A percentile compares a stretch with the other conserved stretches of the same genome.
Conservation (phyloP, 2,329 filamentous ascomycete species). For the Colletotrichum sp. region DNA sequence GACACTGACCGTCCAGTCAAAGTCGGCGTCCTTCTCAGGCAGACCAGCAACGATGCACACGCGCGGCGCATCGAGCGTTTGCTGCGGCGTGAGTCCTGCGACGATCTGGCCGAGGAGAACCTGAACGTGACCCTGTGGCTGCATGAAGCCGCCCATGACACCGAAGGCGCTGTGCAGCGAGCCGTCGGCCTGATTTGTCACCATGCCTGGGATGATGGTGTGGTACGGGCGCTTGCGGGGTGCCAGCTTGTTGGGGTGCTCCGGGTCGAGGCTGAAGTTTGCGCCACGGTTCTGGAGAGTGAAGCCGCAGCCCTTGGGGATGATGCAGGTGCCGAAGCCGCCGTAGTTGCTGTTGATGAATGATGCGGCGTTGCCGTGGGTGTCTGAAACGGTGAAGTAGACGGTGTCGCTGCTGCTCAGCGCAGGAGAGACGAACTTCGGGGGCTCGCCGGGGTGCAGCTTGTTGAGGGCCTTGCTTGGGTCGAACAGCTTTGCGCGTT, state of each 20-base stretch:
- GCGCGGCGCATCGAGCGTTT: slow-evolving; percentile 88
- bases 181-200: slow-evolving; percentile 77
- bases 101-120: slow-evolving; percentile 88
- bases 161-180: slow-evolving; percentile 86
- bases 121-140: slow-evolving; percentile 95
- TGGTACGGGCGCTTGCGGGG: slow-evolving; percentile 92
- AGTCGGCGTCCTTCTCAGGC: slow-evolving; percentile 61
- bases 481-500: slow-evolving; percentile 66
- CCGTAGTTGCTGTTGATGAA: slow-evolving; percentile 97
- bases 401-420: slow-evolving; percentile 90
- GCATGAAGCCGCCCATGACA: slow-evolving; percentile 99
- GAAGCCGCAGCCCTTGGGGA: slow-evolving; percentile 87
- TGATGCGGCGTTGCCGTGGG: slow-evolving; percentile 84
- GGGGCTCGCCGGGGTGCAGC: slow-evolving; percentile 66
- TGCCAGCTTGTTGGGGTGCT: slow-evolving; percentile 80
- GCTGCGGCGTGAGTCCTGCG: slow-evolving; percentile 81
- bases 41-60: slow-evolving; percentile 83
- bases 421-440: slow-evolving; percentile 65
- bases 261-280: slow-evolving; percentile 75
- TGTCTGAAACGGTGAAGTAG: slow-evolving; percentile 87
- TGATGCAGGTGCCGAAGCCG: slow-evolving; percentile 85
- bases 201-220: slow-evolving; percentile 93
- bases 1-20: slow-evolving; percentile 71
- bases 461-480: slow-evolving; percentile 63
- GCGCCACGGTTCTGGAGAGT: slow-evolving; percentile 92